Base-by-base conservation (phyloP, 306 rosid species). In the Pueraria montana region DNA sequence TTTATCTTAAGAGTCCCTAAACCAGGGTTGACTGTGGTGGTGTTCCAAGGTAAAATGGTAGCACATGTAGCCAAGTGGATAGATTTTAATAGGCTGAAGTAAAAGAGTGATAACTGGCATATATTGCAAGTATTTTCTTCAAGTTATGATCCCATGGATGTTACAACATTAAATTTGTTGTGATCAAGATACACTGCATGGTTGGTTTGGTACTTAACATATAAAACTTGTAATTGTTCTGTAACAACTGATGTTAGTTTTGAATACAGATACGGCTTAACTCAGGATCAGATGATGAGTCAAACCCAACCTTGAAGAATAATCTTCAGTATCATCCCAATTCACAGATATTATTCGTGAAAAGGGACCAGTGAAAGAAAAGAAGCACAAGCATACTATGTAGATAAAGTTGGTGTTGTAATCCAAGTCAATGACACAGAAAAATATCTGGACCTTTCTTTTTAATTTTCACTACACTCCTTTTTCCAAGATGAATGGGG, bases 261-360 rank as follows among this genome's bases (percentile, higher is more conserved):
- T 16, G n/a, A 46, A 56, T 76, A 36, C 90, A 94, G 98, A 87
- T 94, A 74, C 89, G 83, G 78, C 85, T 91, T 43, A 55, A 69
- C 76, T n/a, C 88, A 18, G 86, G 73, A 46, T 82, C 89, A 9
- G 75, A 79, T 77, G 66, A 40, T 53, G 88, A 84, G 52, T 69
- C 48, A 6, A 81, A 83, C 82, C 76, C 84, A 16, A 61, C 73
- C 11, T 82, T 27, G 76, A 85, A 78, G 75, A 56, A 42, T 76
- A 70, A 40, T 72, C 76, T 61, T 58, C 89, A 62, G 48, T 85
- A 72, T 77, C 87, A 76, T 84, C 91, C 87, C 0, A 32, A 81
- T 56, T 83, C 91, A 13, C 80, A 59, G 24, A 88, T 92, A 50
- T 78, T 78, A 32, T 89, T 94, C 17, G 50, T 72, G 55, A 79